These are phyloP conservation scores for Triticum urartu DNA, from an alignment of 176 grass and related monocot species.

Conservation along the genomic window DNA sequence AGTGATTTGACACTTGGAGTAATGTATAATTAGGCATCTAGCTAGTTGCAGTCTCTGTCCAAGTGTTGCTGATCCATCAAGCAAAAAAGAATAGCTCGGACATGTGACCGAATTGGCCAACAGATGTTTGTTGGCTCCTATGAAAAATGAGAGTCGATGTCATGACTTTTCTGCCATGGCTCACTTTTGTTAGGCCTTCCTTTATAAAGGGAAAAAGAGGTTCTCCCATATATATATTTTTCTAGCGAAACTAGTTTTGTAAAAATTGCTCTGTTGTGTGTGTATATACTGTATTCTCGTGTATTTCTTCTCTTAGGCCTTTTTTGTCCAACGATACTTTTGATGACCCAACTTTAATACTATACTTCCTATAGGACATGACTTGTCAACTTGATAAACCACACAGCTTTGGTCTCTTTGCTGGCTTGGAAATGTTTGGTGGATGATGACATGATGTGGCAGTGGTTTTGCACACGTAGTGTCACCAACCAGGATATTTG, in stretches of 20 bases:
- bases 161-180: not conserved
- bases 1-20: not conserved
- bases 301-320: not conserved
- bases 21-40: not conserved
- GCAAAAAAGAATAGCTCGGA: not conserved
- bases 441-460: not conserved
- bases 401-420: not conserved
- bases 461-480: not conserved
- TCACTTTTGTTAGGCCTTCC: not conserved
- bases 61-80: conserved; percentile 17
- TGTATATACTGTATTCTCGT: not conserved
- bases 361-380: not conserved
- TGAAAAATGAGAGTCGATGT: conserved; percentile 15
- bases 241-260: not conserved
- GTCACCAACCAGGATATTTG: no score
- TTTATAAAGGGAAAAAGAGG: not conserved
- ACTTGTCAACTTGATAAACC: not conserved
- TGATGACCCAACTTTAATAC: not conserved
- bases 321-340: not conserved
- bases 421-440: not conserved
- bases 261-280: not conserved
- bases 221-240: not conserved
- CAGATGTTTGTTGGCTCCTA: conserved; percentile 22
- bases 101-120: conserved; percentile 22
- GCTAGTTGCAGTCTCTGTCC: conserved; percentile 2